Conservation (phyloP, 176 grass and related monocot species). For the Oryza longistaminata region DNA sequence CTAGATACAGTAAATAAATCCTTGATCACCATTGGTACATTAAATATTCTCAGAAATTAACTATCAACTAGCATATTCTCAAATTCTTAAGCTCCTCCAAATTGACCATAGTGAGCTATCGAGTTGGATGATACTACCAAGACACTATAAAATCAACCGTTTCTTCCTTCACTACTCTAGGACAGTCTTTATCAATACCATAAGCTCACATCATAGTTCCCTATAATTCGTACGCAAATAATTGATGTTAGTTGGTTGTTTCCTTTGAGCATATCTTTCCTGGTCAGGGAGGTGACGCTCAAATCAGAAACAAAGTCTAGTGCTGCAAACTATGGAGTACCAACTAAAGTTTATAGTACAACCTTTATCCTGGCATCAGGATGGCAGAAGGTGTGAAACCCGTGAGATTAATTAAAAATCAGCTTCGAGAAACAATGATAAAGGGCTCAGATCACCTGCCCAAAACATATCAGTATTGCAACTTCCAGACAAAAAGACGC, state of each 20-base stretch:
- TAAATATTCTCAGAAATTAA: too few relatives aligned
- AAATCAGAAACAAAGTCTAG: slow-evolving; percentile 23
- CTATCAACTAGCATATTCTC: too few relatives aligned
- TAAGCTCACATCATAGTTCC: not conserved
- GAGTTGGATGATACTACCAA: too few relatives aligned
- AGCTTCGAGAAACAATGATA: not conserved
- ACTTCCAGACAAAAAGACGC: not conserved
- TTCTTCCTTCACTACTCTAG: too few relatives aligned
- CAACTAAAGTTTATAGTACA: not conserved
- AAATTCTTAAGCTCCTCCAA: too few relatives aligned
- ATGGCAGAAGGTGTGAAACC: not conserved
- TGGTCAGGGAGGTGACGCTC: slow-evolving; percentile 7
- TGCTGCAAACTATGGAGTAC: not conserved
- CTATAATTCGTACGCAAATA: not conserved
- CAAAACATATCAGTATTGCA: not conserved
- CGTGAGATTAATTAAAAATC: not conserved
- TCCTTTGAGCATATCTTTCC: slow-evolving; percentile 18
- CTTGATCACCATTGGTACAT: too few relatives aligned
- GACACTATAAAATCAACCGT: too few relatives aligned
- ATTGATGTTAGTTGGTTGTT: slow-evolving; percentile 6
- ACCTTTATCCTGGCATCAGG: not conserved
- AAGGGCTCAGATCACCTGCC: not conserved
- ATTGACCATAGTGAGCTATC: too few relatives aligned
- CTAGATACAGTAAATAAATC: too few relatives aligned
- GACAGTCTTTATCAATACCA: not conserved